A percentile compares a stretch with the other conserved stretches of the same genome.
Evolutionary conservation across 78 protist species (phyloP).

Genomic region (Dictyostelium capitatum): DNA sequence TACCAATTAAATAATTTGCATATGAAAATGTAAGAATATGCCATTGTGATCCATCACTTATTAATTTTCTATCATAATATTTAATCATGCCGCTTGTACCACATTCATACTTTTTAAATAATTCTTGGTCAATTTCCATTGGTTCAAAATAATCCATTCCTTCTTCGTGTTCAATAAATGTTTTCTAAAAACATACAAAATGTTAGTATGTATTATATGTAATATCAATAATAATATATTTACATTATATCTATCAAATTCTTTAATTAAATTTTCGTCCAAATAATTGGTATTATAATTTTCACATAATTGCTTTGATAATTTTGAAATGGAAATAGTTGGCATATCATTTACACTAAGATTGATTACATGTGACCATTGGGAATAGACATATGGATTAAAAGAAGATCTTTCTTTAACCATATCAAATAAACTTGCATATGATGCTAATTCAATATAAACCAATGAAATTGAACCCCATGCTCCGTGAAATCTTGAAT

Average conservation of each 20-base stretch:
- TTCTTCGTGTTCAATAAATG: background rate
- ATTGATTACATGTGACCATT: constrained; percentile 62
- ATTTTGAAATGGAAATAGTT: background rate
- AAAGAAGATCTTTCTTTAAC: background rate
- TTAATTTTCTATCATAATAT: background rate
- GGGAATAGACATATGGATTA: background rate
- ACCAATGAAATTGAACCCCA: constrained; percentile 49
- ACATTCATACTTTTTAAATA: background rate
- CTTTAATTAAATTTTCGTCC: background rate
- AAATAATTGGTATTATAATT: constrained; percentile 19
- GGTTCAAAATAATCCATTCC: too few species aligned
- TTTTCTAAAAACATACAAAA: background rate
- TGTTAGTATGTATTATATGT: too few species aligned
- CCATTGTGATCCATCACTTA: constrained; percentile 31
- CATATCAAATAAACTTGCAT: constrained; percentile 43
- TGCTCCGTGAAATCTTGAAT: background rate
- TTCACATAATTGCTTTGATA: background rate
- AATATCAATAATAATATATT: background rate
- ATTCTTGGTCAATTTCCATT: too few species aligned
- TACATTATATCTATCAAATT: constrained; percentile 4
- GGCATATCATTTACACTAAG: constrained; percentile 72
- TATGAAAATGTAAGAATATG: background rate
- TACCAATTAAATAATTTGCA: constrained; percentile 15
- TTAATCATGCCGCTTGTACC: background rate
- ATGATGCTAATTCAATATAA: constrained; percentile 22